Conservation (phyloP, 805 yeast genomes). For the Cyberlindnera bimundalis region DNA sequence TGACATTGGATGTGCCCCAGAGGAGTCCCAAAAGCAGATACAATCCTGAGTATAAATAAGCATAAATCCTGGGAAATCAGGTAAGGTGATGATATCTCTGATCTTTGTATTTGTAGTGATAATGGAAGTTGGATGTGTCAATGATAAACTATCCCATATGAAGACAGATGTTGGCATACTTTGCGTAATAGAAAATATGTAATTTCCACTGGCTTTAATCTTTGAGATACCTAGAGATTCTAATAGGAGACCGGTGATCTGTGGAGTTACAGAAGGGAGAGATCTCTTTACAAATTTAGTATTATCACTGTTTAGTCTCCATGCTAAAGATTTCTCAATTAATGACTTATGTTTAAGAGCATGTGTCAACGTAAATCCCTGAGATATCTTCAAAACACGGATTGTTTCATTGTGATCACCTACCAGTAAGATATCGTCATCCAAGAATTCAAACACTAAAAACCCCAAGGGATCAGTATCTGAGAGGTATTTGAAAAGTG, state of each 20-base stretch:
- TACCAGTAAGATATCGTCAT: constrained; percentile 14
- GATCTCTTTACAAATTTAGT: constrained; percentile 8
- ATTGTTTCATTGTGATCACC: constrained; percentile 19
- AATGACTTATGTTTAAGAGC: constrained; percentile 4
- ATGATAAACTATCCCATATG: constrained; percentile 11
- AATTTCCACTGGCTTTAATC: neutral
- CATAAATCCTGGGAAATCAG: neutral
- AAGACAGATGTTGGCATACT: constrained; percentile 20
- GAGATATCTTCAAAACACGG: constrained; percentile 7
- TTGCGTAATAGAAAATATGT: constrained; percentile 5
- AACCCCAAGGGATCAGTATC: constrained; percentile 14
- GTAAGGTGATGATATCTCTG: constrained; percentile 7
- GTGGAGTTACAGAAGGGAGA: constrained; percentile 9
- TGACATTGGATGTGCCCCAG: neutral
- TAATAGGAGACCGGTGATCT: constrained; percentile 2
- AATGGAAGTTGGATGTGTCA: constrained; percentile 4
- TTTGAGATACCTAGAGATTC: constrained; percentile 8
- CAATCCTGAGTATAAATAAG: constrained; percentile 12
- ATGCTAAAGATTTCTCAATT: neutral
- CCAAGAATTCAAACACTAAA: constrained; percentile 7
- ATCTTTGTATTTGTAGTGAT: constrained; percentile 13
- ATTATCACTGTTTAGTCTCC: constrained; percentile 13
- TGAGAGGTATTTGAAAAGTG: constrained; percentile 8
- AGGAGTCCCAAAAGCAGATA: constrained; percentile 12
- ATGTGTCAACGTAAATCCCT: constrained; percentile 6